Evolutionary conservation across 2,329 filamentous ascomycete genomes (phyloP).

Genomic region (Pseudogymnoascus sp.): DNA sequence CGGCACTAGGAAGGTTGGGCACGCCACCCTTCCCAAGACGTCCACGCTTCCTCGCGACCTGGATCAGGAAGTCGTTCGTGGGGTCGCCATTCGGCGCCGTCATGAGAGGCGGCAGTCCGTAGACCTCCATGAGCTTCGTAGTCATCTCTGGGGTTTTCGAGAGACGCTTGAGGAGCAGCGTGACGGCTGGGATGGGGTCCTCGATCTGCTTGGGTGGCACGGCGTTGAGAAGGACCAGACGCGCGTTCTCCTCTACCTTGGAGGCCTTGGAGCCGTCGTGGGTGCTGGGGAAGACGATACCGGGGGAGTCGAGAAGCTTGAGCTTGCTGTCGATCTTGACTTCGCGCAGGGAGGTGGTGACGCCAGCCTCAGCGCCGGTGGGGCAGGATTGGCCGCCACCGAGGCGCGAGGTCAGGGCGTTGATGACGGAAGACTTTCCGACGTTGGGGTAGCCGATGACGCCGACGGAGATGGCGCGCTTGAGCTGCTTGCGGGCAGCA

Average conservation of each 20-base stretch:
- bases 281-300: constrained; percentile 82
- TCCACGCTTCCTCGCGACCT: constrained; percentile 89
- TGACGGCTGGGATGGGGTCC: constrained; percentile 82
- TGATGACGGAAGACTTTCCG: constrained; percentile 94
- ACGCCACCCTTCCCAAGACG: constrained; percentile 82
- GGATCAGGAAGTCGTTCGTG: constrained; percentile 85
- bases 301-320: constrained; percentile 86
- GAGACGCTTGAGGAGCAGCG: constrained; percentile 73
- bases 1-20: constrained; percentile 79
- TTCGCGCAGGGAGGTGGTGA: constrained; percentile 79
- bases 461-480: constrained; percentile 82
- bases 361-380: constrained; percentile 82
- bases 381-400: constrained; percentile 69
- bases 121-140: constrained; percentile 72
- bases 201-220: constrained; percentile 90
- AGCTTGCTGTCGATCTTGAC: constrained; percentile 95
- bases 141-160: constrained; percentile 66
- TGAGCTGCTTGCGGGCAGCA: constrained; percentile 73
- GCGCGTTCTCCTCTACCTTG: constrained; percentile 67
- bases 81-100: constrained; percentile 58
- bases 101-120: constrained; percentile 76
- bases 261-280: constrained; percentile 46
- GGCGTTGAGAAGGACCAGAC: constrained; percentile 81
- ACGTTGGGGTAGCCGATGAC: constrained; percentile 96
- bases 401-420: constrained; percentile 74